Percentiles rank a stretch among this genome's conserved stretches.
Evolutionary conservation across 495 filamentous ascomycete species (phyloP).

Genomic region (Penicillium chermesinum): DNA sequence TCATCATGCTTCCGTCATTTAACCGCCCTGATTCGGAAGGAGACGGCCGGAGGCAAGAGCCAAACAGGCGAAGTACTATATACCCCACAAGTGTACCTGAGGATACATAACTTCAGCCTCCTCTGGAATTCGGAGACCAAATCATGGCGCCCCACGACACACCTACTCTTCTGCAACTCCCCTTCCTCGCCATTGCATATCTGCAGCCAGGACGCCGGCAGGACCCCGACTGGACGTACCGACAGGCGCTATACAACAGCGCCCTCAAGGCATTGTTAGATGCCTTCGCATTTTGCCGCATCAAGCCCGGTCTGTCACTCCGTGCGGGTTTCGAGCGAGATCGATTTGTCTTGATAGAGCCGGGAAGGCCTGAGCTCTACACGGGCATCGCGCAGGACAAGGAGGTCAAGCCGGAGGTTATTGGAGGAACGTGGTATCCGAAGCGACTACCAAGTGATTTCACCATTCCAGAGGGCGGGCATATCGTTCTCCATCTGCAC

Average conservation of each 20-base stretch:
- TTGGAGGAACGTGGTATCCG: slow-evolving; percentile 37
- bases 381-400: slow-evolving; percentile 16
- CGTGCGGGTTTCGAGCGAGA: slow-evolving; percentile 6
- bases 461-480: slow-evolving; percentile 4
- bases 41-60: neutral
- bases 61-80: neutral
- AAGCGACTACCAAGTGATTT: slow-evolving; percentile 6
- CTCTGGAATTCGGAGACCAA: slow-evolving; percentile 4
- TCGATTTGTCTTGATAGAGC: slow-evolving; percentile 17
- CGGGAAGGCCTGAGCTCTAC: slow-evolving; percentile 17
- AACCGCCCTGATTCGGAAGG: neutral
- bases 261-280: slow-evolving; percentile 9
- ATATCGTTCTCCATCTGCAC: slow-evolving; percentile 34
- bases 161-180: slow-evolving; percentile 5
- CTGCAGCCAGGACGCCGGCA: slow-evolving; percentile 12
- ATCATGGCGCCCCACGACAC: neutral
- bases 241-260: slow-evolving; percentile 17
- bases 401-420: slow-evolving; percentile 23
- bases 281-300: slow-evolving; percentile 3
- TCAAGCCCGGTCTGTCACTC: slow-evolving; percentile 7
- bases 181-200: slow-evolving; percentile 5
- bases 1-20: neutral
- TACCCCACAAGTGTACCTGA: neutral
- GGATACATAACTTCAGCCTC: neutral
- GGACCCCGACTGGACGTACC: slow-evolving; percentile 20